Evolutionary conservation across 495 filamentous ascomycete species (phyloP), one percentile per base, ranked within the genome.

Genomic region (Aspergillus sclerotiicarbonarius): DNA sequence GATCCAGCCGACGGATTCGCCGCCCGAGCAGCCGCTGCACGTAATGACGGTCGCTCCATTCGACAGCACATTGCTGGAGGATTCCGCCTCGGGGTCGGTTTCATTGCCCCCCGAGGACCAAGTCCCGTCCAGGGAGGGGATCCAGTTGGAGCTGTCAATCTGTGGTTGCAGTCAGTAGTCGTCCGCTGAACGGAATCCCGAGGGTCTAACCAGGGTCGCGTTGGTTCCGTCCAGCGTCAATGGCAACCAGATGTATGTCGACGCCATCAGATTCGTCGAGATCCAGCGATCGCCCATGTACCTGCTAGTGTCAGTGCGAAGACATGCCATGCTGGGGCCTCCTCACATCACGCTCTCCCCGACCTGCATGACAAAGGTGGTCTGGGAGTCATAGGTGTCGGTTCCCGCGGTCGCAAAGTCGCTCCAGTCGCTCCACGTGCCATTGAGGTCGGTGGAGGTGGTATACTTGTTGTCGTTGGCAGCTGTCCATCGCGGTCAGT

Each of bases 251-350:
- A 89, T 69, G 62, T 89, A 89, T 6, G 84, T 83, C 41, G 75
- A 79, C 20, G 80, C 69, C 76, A 81, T 80, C 0, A 89, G 74
- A 63, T 88, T 85, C 16, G 60, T 56, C 16, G 73, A 76, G 2
- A 81, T 63, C 86, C 86, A 89, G 6, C 86, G 76, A 69, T 89
- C 86, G 49, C 86, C 85, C 74, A 88, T 81, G 69, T 88, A 89
- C 54, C 84, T 83, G 46, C 66, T 10, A 15, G 16, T 51, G 57
- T 54, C 31, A 33, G 49, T 39, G 29, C 9, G 8, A 6, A 10
- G 29, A 12, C 25, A 25, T 18, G 8, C 16, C 8, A 10, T 15
- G 18, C 19, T 13, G 31, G 3, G 31, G 16, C 25, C 6, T 18
- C 0, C 58, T n/a, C 21, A 61, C 59, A 61, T 41, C 29, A 61